phyloP scores from a whole-genome alignment of 2,329 filamentous ascomycete species.

The Cercospora zeae-maydis region DNA sequence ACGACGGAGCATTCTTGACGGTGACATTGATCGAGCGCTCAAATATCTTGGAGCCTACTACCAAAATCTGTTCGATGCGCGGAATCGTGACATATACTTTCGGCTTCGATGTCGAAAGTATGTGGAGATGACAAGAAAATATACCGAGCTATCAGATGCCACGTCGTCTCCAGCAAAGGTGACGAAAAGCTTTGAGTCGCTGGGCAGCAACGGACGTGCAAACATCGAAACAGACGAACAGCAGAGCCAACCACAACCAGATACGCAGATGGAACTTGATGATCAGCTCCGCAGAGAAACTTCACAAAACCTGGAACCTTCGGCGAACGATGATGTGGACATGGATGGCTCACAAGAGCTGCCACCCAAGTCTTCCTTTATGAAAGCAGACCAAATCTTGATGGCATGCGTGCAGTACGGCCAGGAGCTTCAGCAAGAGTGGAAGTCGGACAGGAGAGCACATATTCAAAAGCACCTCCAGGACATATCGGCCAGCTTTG shows the following conservation, averaged over 20 bases:
- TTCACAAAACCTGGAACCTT: constrained; percentile 18
- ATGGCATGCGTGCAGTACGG: constrained; percentile 74
- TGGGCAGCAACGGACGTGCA: constrained; percentile 31
- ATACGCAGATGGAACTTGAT: constrained; percentile 56
- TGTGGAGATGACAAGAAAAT: constrained; percentile 84
- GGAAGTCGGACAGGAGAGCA: constrained; percentile 64
- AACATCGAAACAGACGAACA: constrained; percentile 36
- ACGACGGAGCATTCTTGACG: constrained; percentile 79
- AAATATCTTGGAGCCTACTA: constrained; percentile 76
- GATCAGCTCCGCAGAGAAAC: constrained; percentile 45
- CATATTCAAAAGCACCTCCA: constrained; percentile 70
- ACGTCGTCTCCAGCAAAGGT: constrained; percentile 31
- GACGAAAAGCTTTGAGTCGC: constrained; percentile 29
- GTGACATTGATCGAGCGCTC: constrained; percentile 87
- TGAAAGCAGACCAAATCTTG: constrained; percentile 53
- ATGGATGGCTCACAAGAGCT: constrained; percentile 34
- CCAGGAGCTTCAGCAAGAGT: constrained; percentile 72
- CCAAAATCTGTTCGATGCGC: constrained; percentile 66
- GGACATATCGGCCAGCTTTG: constrained; percentile 84
- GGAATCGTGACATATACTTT: constrained; percentile 80
- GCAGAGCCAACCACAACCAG: constrained; percentile 44
- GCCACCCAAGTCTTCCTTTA: constrained; percentile 28
- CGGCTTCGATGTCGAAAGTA: constrained; percentile 86
- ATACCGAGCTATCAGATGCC: constrained; percentile 60
- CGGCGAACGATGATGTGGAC: constrained; percentile 33